Percentiles rank a stretch among this genome's conserved stretches.
These are phyloP conservation scores for Schizochytrium sp. DNA, from an alignment of 108 stramenopile genomes.

Conservation along the genomic window DNA sequence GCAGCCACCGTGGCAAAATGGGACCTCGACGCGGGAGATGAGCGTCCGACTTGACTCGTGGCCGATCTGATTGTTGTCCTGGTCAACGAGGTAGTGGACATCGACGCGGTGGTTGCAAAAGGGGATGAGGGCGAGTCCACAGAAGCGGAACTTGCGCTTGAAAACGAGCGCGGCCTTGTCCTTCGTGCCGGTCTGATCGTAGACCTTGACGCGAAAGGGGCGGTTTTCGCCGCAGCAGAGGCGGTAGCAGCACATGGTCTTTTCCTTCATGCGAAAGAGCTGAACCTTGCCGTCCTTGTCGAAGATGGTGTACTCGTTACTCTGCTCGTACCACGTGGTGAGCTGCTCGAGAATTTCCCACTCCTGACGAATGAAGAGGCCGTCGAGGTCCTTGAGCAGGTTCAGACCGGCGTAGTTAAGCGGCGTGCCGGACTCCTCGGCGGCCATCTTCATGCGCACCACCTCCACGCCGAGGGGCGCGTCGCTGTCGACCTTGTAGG, in stretches of 20 bases:
- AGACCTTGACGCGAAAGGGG: not conserved
- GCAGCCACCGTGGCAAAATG: not conserved
- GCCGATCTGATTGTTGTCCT: not conserved
- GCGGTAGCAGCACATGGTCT: slow-evolving; percentile 11
- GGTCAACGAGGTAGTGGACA: slow-evolving; percentile 10
- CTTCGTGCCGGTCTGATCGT: not conserved
- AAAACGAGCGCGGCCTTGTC: slow-evolving; percentile 5
- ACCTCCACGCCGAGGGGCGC: not conserved
- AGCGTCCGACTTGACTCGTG: not conserved
- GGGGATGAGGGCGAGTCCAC: not conserved
- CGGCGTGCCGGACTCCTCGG: not conserved
- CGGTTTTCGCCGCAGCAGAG: slow-evolving; percentile 15
- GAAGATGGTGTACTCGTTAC: slow-evolving; percentile 4
- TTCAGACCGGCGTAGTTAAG: not conserved
- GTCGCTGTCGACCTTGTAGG: not conserved
- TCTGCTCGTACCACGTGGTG: not conserved
- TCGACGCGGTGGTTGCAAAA: not conserved
- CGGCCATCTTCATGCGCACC: not conserved
- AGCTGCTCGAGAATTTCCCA: slow-evolving; percentile 13
- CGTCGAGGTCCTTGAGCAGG: slow-evolving; percentile 1
- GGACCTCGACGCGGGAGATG: not conserved
- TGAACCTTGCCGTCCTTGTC: slow-evolving; percentile 17
- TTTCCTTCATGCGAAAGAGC: not conserved
- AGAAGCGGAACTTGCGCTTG: slow-evolving; percentile 8
- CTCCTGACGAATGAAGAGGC: not conserved